Base-by-base conservation (phyloP, 306 rosid genomes). In the Ziziphus jujuba region DNA sequence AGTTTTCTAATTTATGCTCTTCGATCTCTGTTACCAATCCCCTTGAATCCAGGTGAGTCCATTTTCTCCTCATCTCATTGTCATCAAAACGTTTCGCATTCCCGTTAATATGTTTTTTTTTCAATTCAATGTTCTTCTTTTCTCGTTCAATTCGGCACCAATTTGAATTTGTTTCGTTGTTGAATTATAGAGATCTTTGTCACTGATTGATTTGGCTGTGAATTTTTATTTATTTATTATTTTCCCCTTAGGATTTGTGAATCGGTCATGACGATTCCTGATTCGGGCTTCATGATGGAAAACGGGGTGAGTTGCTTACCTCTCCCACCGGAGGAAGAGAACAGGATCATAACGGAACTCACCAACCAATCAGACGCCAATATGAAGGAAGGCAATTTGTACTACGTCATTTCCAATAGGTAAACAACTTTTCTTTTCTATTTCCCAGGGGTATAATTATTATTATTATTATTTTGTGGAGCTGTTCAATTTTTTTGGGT, bases 361-460 rank as follows among this genome's bases (percentile, higher is more conserved):
- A 45, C 72, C 40, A 71, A 75, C 25, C 76, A 82, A 74, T 88
- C 96, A 5, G 97, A 95, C 72, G 81, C 86, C 65, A 85, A 84
- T 84, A 86, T 95, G 74, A 88, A 76, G 81, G 91, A 95, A 75
- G 99, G 96, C 66, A 84, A 79, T 71, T 67, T 87, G 53, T 88
- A 84, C 73, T 95, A 71, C 72, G 88, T 88, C 54, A 33, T 95
- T 82, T 95, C 97, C 8, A 77, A 87, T 66, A 80, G 97, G 99
- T 81, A 66, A 9, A 34, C 15, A n/a, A 14, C 33, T 53, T 49
- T 5, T 11, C 5, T 2, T 50, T 67, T 43, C 44, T 12, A 3
- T 11, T 44, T 68, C 10, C 12, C 8, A 43, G 17, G 52, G n/a
- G 23, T 38, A 16, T 16, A 3, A 8, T 2, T 35, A 20, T 16